A percentile compares a stretch with the other conserved stretches of the same genome.
phyloP scores from a whole-genome alignment of 441 rosid species.

The Eutrema salsugineum region DNA sequence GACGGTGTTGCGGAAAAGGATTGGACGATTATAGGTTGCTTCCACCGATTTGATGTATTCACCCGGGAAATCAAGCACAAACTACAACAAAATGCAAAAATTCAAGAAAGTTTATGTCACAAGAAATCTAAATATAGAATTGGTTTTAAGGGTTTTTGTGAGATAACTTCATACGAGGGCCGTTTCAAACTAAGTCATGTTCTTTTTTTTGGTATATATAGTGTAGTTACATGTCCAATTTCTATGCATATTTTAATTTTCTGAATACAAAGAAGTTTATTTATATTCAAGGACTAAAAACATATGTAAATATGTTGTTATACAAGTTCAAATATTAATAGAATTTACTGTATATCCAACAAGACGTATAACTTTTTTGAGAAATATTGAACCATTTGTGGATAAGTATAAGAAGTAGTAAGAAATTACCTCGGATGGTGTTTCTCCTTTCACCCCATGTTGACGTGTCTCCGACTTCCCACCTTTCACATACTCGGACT shows the following conservation, averaged over 20 bases:
- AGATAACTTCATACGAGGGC: no score
- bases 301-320: no score
- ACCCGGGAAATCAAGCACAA: slow-evolving; percentile 1
- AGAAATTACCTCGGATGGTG: slow-evolving; percentile 5
- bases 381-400: no score
- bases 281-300: no score
- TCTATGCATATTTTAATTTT: no score
- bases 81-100: background rate
- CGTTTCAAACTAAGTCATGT: no score
- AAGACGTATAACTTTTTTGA: background rate
- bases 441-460: slow-evolving; percentile 19
- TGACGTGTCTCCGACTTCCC: background rate
- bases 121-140: background rate
- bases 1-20: background rate
- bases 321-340: background rate
- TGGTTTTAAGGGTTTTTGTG: background rate
- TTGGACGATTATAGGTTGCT: slow-evolving; percentile 8
- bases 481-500: slow-evolving; percentile 11
- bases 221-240: no score
- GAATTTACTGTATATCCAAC: background rate
- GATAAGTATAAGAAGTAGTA: no score
- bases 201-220: no score
- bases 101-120: background rate
- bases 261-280: no score
- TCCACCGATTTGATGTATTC: slow-evolving; percentile 25